A percentile compares a stretch with the other conserved stretches of the same genome.
Evolutionary conservation across 139 green algal species (phyloP).

Genomic region (Ulvella scutata): DNA sequence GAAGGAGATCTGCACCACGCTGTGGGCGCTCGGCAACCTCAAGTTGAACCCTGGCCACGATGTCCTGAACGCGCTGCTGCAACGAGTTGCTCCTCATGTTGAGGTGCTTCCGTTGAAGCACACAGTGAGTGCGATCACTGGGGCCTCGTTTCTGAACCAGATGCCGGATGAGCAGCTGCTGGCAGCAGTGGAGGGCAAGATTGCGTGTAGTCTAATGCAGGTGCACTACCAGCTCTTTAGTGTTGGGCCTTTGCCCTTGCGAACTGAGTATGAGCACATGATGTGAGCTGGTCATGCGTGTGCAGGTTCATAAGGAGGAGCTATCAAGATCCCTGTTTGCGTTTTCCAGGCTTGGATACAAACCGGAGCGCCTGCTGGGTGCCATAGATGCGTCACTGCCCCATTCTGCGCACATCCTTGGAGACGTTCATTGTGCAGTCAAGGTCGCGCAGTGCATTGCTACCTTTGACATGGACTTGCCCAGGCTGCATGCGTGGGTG

Average conservation of each 20-base stretch:
- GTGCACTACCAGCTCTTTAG: neutral
- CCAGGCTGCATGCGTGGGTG: neutral
- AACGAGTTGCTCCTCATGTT: neutral
- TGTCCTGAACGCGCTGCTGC: neutral
- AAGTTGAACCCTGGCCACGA: neutral
- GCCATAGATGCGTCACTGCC: neutral
- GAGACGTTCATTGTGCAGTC: neutral
- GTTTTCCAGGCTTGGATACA: neutral
- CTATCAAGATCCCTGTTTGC: neutral
- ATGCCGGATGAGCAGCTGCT: neutral
- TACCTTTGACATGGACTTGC: neutral
- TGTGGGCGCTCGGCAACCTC: constrained; percentile 8
- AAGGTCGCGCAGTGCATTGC: neutral
- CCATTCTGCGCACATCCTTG: neutral
- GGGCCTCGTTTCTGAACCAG: neutral
- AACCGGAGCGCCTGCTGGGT: neutral
- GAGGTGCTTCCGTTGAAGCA: neutral
- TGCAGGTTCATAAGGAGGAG: neutral
- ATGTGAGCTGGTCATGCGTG: too few species aligned
- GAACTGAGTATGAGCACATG: too few species aligned
- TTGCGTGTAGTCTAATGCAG: neutral
- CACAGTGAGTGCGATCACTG: neutral
- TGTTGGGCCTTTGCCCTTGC: too few species aligned
- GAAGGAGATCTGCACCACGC: neutral
- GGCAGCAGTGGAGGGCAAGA: neutral